Conservation (phyloP, 306 rosid species). For the Trifolium subterraneum region DNA sequence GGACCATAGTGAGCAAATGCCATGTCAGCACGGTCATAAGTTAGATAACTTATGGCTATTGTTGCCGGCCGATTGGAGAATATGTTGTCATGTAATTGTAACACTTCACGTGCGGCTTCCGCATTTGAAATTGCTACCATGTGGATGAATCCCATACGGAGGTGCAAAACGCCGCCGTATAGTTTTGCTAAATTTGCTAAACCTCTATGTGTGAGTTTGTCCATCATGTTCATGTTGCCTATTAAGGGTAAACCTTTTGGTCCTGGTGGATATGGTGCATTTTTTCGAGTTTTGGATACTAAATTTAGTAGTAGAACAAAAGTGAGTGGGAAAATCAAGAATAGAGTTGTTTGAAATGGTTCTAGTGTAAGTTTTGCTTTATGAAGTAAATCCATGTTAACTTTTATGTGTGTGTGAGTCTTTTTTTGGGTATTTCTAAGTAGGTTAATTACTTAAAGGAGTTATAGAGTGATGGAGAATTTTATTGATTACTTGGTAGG, state of each 20-base stretch:
- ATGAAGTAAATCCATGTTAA: conserved; percentile 46
- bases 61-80: conserved; percentile 82
- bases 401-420: not conserved
- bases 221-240: conserved; percentile 72
- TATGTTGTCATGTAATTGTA: conserved; percentile 68
- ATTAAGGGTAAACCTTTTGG: conserved; percentile 73
- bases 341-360: conserved; percentile 26
- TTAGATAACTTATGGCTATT: conserved; percentile 69
- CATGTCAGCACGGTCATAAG: conserved; percentile 86
- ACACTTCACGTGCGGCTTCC: conserved; percentile 69
- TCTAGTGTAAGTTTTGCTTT: conserved; percentile 36
- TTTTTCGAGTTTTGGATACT: conserved; percentile 12
- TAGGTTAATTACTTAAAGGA: not conserved
- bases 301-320: conserved; percentile 43
- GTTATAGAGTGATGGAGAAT: not conserved
- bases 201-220: conserved; percentile 78
- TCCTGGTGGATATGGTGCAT: conserved; percentile 69
- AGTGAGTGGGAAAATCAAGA: conserved; percentile 34
- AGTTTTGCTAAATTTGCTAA: conserved; percentile 61
- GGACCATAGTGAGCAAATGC: conserved; percentile 87
- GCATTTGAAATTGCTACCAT: conserved; percentile 72
- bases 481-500: not conserved
- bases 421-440: not conserved
- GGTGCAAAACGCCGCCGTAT: conserved; percentile 75
- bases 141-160: conserved; percentile 69